Evolutionary conservation across 768 basidiomycete genomes (phyloP).

Genomic region (Rhizopogon vulgaris): DNA sequence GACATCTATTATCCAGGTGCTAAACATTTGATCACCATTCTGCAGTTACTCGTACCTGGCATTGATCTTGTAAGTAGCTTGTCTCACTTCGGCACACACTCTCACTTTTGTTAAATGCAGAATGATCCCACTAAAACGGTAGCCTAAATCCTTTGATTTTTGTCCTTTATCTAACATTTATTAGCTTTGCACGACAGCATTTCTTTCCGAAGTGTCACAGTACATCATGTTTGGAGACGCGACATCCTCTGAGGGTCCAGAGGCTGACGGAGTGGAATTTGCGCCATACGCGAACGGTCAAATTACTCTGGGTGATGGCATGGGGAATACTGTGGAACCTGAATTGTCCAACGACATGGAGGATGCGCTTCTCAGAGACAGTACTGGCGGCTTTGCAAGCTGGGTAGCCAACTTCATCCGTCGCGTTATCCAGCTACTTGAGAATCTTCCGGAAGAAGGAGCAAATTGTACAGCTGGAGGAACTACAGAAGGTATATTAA

Average conservation of each 20-base stretch:
- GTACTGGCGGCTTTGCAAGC: conserved; percentile 70
- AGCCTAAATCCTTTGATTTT: conserved; percentile 9
- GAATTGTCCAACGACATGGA: conserved; percentile 57
- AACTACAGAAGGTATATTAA: conserved; percentile 50
- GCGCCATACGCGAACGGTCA: not conserved
- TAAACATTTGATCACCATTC: conserved; percentile 71
- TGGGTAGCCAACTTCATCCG: conserved; percentile 82
- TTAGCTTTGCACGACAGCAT: conserved; percentile 68
- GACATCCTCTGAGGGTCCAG: conserved; percentile 30
- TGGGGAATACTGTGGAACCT: not conserved
- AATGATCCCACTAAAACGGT: conserved; percentile 80
- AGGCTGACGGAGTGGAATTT: not conserved
- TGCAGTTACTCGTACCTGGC: conserved; percentile 78
- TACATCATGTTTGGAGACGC: conserved; percentile 71
- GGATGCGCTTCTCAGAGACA: conserved; percentile 62
- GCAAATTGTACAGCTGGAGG: conserved; percentile 55
- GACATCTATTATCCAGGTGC: conserved; percentile 77
- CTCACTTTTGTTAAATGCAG: conserved; percentile 25
- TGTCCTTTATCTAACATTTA: not conserved
- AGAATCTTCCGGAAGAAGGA: conserved; percentile 84
- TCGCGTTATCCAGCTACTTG: conserved; percentile 71
- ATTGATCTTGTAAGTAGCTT: conserved; percentile 66
- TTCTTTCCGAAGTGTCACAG: conserved; percentile 69
- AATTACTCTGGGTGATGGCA: not conserved
- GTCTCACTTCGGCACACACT: not conserved